A percentile compares a stretch with the other conserved stretches of the same genome.
phyloP scores from a whole-genome alignment of 805 yeast species.

The Saccharomycopsis oosterbeekiorum region DNA sequence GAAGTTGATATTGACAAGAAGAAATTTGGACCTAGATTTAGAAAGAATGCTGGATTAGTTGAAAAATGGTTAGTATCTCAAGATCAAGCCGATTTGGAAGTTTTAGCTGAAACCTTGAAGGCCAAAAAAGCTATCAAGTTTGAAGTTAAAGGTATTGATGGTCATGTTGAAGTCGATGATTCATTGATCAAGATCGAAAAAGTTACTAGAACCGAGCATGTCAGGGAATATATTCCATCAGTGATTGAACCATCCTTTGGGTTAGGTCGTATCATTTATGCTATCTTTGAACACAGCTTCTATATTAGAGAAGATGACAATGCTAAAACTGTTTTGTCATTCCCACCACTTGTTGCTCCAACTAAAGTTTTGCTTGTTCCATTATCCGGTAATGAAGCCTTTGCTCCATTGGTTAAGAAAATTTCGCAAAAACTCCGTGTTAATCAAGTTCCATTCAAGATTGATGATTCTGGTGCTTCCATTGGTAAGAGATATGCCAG shows the following conservation, averaged over 20 bases:
- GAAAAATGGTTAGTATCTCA: constrained; percentile 67
- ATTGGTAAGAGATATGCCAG: constrained; percentile 98
- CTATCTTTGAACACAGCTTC: constrained; percentile 88
- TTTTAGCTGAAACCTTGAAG: constrained; percentile 58
- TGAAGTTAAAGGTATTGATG: constrained; percentile 53
- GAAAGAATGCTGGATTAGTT: constrained; percentile 92
- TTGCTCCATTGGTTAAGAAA: constrained; percentile 63
- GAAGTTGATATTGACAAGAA: constrained; percentile 88
- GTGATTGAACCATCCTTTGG: constrained; percentile 99
- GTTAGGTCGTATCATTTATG: constrained; percentile 92
- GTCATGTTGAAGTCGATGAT: constrained; percentile 58
- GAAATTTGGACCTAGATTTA: constrained; percentile 95
- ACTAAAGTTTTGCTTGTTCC: constrained; percentile 95
- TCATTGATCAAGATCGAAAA: constrained; percentile 67
- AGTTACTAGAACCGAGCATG: constrained; percentile 74
- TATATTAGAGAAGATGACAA: constrained; percentile 90
- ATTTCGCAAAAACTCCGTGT: constrained; percentile 65
- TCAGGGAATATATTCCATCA: constrained; percentile 92
- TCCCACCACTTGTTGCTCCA: constrained; percentile 95
- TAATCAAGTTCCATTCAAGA: constrained; percentile 84
- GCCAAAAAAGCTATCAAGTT: constrained; percentile 54
- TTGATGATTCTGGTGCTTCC: constrained; percentile 94
- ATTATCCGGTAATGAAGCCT: constrained; percentile 70
- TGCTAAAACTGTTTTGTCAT: constrained; percentile 81
- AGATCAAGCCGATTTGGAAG: constrained; percentile 78